Conservation (phyloP, 345 rosid genomes). For the Brassica napus region DNA sequence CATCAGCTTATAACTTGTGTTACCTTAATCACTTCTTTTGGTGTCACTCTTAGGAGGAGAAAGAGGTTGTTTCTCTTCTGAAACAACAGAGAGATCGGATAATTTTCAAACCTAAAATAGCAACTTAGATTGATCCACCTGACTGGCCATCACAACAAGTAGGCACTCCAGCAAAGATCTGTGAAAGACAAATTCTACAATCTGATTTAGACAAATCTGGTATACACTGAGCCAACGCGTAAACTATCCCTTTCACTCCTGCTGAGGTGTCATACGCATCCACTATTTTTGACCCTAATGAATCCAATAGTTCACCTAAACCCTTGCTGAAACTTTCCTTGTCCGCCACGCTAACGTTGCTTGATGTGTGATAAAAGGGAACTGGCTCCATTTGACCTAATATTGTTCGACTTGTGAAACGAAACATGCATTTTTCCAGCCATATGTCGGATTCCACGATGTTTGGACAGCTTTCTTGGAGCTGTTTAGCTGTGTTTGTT, state of each 20-base stretch:
- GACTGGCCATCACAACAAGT: slow-evolving; percentile 32
- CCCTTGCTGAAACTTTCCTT: slow-evolving; percentile 24
- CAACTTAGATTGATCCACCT: slow-evolving; percentile 47
- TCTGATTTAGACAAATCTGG: slow-evolving; percentile 40
- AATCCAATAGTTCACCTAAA: slow-evolving; percentile 22
- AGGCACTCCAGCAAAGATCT: slow-evolving; percentile 24
- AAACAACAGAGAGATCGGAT: slow-evolving; percentile 6
- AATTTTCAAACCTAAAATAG: slow-evolving; percentile 41
- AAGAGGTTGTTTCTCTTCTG: slow-evolving; percentile 8
- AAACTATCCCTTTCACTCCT: slow-evolving; percentile 24
- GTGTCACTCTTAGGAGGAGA: background rate
- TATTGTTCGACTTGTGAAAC: slow-evolving; percentile 20
- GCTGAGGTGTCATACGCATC: slow-evolving; percentile 25
- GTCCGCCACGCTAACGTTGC: slow-evolving; percentile 3
- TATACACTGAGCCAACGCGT: slow-evolving; percentile 47
- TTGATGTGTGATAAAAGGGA: slow-evolving; percentile 13
- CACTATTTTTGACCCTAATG: background rate
- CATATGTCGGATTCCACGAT: slow-evolving; percentile 17
- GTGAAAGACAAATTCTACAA: slow-evolving; percentile 27
- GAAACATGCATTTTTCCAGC: slow-evolving; percentile 32
- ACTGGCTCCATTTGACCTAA: slow-evolving; percentile 17
- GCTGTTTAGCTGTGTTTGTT: slow-evolving; percentile 8
- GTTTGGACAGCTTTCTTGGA: slow-evolving; percentile 8
- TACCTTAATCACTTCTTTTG: slow-evolving; percentile 28
- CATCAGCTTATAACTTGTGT: background rate